Base-by-base conservation (phyloP, 305 asterid genomes). In the Stenogyne calaminthoides region DNA sequence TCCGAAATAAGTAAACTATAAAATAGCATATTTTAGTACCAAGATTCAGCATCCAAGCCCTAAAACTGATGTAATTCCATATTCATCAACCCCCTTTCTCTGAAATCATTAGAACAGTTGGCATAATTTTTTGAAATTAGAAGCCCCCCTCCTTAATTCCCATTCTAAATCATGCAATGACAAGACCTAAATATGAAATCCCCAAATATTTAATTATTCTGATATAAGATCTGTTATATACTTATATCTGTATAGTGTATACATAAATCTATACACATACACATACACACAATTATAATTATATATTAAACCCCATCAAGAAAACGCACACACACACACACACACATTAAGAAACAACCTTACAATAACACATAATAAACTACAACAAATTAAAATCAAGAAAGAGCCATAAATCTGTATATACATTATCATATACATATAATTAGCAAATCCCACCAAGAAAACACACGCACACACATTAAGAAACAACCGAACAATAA, bases 291-390 rank as follows among this genome's bases (percentile, higher is more conserved):
- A 12, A 12, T 34, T 32, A 32, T 7, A 37, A 7, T 2, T 37
- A 37, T 37, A 16, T 10, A 12, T 44, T 12, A 70, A 64, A 69
- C 52, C 67, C 62, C 61, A 55, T 44, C 49, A 46, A 3, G 8
- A 18, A 51, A 15, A 69, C 64, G n/a, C n/a, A 71, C 49, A 5
- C 49, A 44, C 68, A 74, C 19, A 18, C 7, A 49, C 9, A 69
- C 4, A 70, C 71, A 77, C 14, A 64, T 34, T 67, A 40, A 37
- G 69, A 69, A 70, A 72, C 51, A 22, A 44, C 49, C 73, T 74
- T 67, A 27, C 29, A 67, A 57, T 40, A 69, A 54, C 66, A 75
- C 3, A 63, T 25, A 42, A 42, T 5, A 19, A 44, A 49, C 42
- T 59, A 40, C 57, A 77, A 61, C 12, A n/a, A n/a, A 42, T 10